These are phyloP conservation scores for Coemansia sp. DNA, from an alignment of 192 early-diverging fungal genomes.

Conservation along the genomic window DNA sequence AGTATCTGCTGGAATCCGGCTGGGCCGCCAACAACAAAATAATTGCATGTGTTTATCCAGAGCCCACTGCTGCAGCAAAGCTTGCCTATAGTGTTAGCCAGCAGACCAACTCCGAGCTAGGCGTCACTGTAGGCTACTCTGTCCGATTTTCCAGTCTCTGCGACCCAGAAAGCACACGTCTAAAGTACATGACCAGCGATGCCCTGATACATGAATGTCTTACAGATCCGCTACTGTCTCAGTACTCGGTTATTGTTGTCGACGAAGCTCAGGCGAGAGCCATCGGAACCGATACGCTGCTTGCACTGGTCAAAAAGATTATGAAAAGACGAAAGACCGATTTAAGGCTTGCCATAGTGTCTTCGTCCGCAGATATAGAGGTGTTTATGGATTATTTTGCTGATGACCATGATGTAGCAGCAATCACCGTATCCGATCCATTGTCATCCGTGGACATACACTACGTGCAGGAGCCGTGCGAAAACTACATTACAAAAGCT, in stretches of 20 bases:
- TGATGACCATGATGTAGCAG: constrained; percentile 15
- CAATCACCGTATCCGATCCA: constrained; percentile 87
- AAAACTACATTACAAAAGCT: constrained; percentile 89
- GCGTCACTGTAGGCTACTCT: constrained; percentile 94
- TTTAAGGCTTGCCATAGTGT: constrained; percentile 88
- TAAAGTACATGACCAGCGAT: constrained; percentile 98
- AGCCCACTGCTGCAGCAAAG: constrained; percentile 94
- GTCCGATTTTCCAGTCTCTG: constrained; percentile 96
- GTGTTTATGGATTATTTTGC: background rate
- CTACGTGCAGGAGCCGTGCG: constrained; percentile 88
- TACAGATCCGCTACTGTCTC: constrained; percentile 76
- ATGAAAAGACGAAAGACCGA: constrained; percentile 69
- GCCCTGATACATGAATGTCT: constrained; percentile 91
- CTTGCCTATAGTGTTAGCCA: constrained; percentile 95
- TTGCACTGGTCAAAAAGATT: constrained; percentile 88
- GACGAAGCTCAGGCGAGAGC: constrained; percentile 97
- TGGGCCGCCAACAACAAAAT: constrained; percentile 80
- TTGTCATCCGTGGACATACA: constrained; percentile 96
- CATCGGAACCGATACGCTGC: constrained; percentile 85
- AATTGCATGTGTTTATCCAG: constrained; percentile 96
- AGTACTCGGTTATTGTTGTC: constrained; percentile 90
- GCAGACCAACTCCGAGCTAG: constrained; percentile 88
- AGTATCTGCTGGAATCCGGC: constrained; percentile 93
- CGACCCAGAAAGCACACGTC: constrained; percentile 78
- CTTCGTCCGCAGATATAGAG: constrained; percentile 62